phyloP scores from a whole-genome alignment of 768 basidiomycete genomes.

The Phlebiopsis gigantea region DNA sequence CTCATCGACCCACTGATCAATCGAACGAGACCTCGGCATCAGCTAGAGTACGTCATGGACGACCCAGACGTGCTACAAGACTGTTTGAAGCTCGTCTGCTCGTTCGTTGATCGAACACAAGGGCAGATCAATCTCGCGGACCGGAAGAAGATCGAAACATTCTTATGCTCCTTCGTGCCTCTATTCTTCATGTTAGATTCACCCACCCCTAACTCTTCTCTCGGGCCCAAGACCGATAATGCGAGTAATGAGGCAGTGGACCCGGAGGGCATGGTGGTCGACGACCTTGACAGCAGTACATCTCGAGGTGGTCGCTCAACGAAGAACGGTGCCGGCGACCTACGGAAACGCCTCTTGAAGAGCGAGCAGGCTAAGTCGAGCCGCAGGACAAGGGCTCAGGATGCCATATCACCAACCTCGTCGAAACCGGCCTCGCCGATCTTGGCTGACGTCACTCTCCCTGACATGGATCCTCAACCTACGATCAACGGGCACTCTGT shows the following conservation, averaged over 20 bases:
- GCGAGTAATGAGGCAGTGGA: slow-evolving; percentile 56
- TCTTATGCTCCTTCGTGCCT: slow-evolving; percentile 48
- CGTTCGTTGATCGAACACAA: slow-evolving; percentile 85
- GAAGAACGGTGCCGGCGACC: slow-evolving; percentile 45
- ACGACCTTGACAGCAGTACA: slow-evolving; percentile 30
- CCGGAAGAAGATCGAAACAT: slow-evolving; percentile 76
- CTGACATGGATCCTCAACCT: slow-evolving; percentile 12
- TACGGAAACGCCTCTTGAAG: slow-evolving; percentile 78
- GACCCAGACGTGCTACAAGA: slow-evolving; percentile 82
- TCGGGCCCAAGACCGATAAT: slow-evolving; percentile 52
- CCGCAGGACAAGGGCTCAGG: slow-evolving; percentile 54
- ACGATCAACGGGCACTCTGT: slow-evolving; percentile 1
- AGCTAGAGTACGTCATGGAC: slow-evolving; percentile 67
- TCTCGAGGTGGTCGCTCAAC: slow-evolving; percentile 35
- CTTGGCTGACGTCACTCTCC: slow-evolving; percentile 31
- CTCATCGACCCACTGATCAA: slow-evolving; percentile 46
- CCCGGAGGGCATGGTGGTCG: slow-evolving; percentile 29
- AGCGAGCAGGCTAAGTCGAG: slow-evolving; percentile 77
- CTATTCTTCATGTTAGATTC: slow-evolving; percentile 53
- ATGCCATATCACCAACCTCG: slow-evolving; percentile 44
- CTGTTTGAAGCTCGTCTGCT: slow-evolving; percentile 80
- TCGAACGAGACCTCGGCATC: slow-evolving; percentile 64
- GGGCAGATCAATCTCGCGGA: slow-evolving; percentile 68
- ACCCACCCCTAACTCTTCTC: slow-evolving; percentile 63
- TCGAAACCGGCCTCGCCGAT: slow-evolving; percentile 65